Evolutionary conservation across 805 yeast species (phyloP), one percentile per base, ranked within the genome.

Genomic region (Candida piceae): DNA sequence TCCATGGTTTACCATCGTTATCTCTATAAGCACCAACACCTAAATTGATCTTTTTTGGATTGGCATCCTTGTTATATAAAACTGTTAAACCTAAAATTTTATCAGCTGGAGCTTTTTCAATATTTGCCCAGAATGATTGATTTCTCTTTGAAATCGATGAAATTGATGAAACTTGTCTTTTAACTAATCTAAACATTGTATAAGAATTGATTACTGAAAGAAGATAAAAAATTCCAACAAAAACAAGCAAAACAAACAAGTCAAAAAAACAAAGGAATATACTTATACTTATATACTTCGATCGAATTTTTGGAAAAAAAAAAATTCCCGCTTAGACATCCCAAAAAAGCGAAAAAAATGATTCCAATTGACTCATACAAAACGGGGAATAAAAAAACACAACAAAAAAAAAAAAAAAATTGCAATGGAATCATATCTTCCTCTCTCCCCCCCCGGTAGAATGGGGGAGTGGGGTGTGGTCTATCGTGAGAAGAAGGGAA

Each of bases 11-110:
- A 32, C 97, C 97, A 8, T 63, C 50, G 58, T 82, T 78, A 60
- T 88, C 95, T 59, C 97, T 76, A 69, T 90, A 90, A n/a, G 97
- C 90, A 36, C 97, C 94, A 16, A 83, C 88, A 42, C 93, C 90
- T 49, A 84, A 67, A 48, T 72, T 72, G 49, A 72, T 62, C 56
- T 76, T 82, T 13, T 63, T 52, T 9, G 76, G 62, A 59, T 77
- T 76, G 16, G 67, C 27, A 61, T 89, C 97, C 41, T 68, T 68
- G 56, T 72, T 74, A 71, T 68, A 90, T 24, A 82, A 77, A 53
- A 80, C 88, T 31, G 86, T 74, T 49, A 87, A 73, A 25, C 96
- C 87, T 46, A 82, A 63, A 55, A 88, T 87, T 50, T 88, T 86
- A 62, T 88, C 97, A 13, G 95, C 87, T 32, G 95, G 93, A 7